Evolutionary conservation across 768 basidiomycete genomes (phyloP).

Genomic region (Candolleomyces aberdarensis): DNA sequence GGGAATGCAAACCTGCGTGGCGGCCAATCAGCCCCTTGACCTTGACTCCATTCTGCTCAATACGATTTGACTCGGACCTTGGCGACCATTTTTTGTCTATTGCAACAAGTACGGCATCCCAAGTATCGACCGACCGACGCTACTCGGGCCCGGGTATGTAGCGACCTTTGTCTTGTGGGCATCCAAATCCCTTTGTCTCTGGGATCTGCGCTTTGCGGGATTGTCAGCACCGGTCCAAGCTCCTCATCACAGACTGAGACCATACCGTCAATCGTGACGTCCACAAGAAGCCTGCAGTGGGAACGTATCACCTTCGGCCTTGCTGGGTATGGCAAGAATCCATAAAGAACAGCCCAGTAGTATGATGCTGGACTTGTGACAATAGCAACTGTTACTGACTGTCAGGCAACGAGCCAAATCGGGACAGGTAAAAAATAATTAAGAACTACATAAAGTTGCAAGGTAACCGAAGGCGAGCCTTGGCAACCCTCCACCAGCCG

Average conservation of each 20-base stretch:
- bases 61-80: background rate
- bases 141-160: no score
- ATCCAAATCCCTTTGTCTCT: no score
- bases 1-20: background rate
- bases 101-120: background rate
- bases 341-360: background rate
- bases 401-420: slow-evolving; percentile 12
- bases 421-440: background rate
- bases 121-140: no score
- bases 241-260: no score
- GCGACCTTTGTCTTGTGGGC: no score
- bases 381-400: slow-evolving; percentile 6
- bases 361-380: slow-evolving; percentile 25
- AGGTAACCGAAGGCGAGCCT: background rate
- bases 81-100: background rate
- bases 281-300: no score
- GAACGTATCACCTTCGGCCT: no score
- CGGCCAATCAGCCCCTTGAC: no score
- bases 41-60: background rate
- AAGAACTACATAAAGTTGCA: background rate
- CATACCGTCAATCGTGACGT: no score
- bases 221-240: no score
- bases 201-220: no score
- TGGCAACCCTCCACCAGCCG: slow-evolving; percentile 22
- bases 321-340: no score